Conservation (phyloP, 768 basidiomycete species). For the Macrolepiota albuminosa region DNA sequence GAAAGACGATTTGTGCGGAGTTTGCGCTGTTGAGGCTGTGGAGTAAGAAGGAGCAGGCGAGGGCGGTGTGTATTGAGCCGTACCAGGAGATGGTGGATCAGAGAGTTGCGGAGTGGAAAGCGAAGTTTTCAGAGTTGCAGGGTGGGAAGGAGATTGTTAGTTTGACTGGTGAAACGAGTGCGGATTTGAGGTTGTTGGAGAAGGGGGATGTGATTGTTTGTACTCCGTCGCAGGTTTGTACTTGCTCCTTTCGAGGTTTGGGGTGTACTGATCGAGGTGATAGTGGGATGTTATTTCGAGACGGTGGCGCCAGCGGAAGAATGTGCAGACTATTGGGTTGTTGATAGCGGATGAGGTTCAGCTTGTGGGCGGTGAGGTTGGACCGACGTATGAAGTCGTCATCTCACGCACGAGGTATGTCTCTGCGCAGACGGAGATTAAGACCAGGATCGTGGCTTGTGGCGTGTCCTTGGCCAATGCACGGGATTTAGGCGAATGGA, state of each 20-base stretch:
- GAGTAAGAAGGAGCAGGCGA: constrained; percentile 76
- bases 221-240: constrained; percentile 80
- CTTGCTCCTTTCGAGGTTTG: neutral
- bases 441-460: constrained; percentile 92
- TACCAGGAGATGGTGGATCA: constrained; percentile 97
- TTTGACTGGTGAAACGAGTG: constrained; percentile 90
- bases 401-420: constrained; percentile 97
- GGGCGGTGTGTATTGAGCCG: constrained; percentile 94
- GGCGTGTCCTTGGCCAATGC: constrained; percentile 96
- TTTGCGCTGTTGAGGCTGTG: constrained; percentile 93
- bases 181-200: constrained; percentile 84
- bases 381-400: constrained; percentile 94
- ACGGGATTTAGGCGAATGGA: constrained; percentile 95
- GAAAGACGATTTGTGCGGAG: constrained; percentile 97
- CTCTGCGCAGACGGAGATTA: constrained; percentile 86
- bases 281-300: constrained; percentile 96
- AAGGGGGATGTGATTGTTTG: constrained; percentile 92
- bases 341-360: constrained; percentile 96
- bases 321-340: constrained; percentile 89
- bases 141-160: constrained; percentile 93
- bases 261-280: constrained; percentile 2
- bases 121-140: constrained; percentile 77
- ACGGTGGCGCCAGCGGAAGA: constrained; percentile 95
- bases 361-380: constrained; percentile 90
- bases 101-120: constrained; percentile 83